A percentile compares a stretch with the other conserved stretches of the same genome.
phyloP scores from a whole-genome alignment of 2,329 filamentous ascomycete species.

The Botrytis fragariae region DNA sequence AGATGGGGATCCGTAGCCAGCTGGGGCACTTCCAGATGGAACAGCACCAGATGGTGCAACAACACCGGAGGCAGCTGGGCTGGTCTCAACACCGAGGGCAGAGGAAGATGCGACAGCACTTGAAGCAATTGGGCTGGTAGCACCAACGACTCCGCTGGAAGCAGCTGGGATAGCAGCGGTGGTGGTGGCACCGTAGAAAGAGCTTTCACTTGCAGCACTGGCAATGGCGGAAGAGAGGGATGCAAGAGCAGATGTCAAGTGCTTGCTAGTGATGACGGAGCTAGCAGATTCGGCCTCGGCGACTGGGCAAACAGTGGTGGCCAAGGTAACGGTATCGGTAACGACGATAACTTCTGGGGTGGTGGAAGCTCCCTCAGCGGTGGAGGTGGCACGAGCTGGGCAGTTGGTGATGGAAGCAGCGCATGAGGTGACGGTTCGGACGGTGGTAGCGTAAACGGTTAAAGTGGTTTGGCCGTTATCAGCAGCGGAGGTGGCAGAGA shows the following conservation, averaged over 20 bases:
- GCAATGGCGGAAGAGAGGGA: slow-evolving; percentile 21
- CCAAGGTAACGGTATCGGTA: slow-evolving; percentile 43
- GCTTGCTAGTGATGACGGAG: slow-evolving; percentile 29
- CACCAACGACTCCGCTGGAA: not conserved
- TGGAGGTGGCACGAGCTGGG: slow-evolving; percentile 34
- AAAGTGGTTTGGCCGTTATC: slow-evolving; percentile 40
- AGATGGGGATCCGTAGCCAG: not conserved
- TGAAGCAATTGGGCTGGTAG: not conserved
- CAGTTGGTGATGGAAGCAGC: slow-evolving; percentile 44
- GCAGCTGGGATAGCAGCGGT: not conserved
- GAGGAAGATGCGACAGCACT: not conserved
- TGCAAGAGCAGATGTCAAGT: slow-evolving; percentile 14
- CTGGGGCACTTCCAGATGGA: not conserved
- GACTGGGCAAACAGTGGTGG: slow-evolving; percentile 52
- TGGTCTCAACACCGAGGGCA: not conserved
- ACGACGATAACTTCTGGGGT: slow-evolving; percentile 30
- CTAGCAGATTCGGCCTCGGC: slow-evolving; percentile 42
- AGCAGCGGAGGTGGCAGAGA: slow-evolving; percentile 19
- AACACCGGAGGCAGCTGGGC: not conserved
- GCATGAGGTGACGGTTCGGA: slow-evolving; percentile 42
- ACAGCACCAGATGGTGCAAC: no score
- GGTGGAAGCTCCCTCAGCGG: slow-evolving; percentile 42
- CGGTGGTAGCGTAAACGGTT: slow-evolving; percentile 40
- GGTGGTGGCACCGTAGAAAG: slow-evolving; percentile 5
- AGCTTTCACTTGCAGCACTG: slow-evolving; percentile 14